Percentiles rank a stretch among this genome's conserved stretches.
phyloP scores from a whole-genome alignment of 1,284 basidiomycete genomes.

The Clitocybe nebularis region DNA sequence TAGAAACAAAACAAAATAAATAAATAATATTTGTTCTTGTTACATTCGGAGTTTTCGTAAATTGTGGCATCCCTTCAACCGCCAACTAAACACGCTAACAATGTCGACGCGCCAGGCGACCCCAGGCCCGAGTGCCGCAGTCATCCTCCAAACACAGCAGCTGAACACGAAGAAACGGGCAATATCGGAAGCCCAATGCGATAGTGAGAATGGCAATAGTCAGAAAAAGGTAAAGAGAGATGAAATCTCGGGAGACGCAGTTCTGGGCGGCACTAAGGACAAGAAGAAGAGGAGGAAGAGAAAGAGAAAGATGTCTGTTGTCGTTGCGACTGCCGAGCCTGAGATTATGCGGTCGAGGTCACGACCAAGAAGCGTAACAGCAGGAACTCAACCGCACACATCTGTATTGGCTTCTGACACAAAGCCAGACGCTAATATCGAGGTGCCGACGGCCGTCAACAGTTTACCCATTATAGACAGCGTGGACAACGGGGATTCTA shows the following conservation, averaged over 20 bases:
- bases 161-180: constrained; percentile 22
- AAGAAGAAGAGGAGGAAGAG: constrained; percentile 37
- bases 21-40: not conserved
- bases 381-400: constrained; percentile 7
- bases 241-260: constrained; percentile 13
- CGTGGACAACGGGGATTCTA: constrained; percentile 5
- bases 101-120: constrained; percentile 31
- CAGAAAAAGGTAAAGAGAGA: constrained; percentile 24
- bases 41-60: not conserved
- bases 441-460: constrained; percentile 3
- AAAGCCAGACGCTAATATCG: not conserved
- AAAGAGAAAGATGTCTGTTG: constrained; percentile 36
- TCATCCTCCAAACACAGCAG: constrained; percentile 11
- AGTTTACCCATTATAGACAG: constrained; percentile 2
- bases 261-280: constrained; percentile 26
- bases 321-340: constrained; percentile 10
- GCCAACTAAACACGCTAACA: not conserved
- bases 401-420: not conserved
- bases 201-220: constrained; percentile 21
- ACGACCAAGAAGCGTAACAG: constrained; percentile 15
- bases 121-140: constrained; percentile 21
- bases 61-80: not conserved
- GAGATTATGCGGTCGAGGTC: constrained; percentile 13
- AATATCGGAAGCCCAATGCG: constrained; percentile 16
- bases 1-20: no score